phyloP scores from a whole-genome alignment of 148 eudicot genomes.

The Suaeda aralocaspica region DNA sequence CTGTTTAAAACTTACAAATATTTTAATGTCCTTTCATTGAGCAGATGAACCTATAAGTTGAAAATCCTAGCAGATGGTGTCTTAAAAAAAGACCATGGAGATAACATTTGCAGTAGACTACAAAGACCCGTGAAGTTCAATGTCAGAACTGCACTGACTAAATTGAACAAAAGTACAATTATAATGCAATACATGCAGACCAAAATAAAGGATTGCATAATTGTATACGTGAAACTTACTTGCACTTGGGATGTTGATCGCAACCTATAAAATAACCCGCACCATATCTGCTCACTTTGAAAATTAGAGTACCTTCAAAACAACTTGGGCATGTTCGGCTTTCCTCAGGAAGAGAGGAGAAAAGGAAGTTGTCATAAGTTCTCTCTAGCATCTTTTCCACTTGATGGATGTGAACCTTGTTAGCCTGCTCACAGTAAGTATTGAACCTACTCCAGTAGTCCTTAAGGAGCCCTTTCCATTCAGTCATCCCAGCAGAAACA shows the following conservation, averaged over 20 bases:
- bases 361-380: constrained; percentile 67
- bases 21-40: not conserved
- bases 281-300: constrained; percentile 91
- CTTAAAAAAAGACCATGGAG: not conserved
- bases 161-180: not conserved
- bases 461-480: constrained; percentile 87
- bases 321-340: constrained; percentile 89
- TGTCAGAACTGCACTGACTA: not conserved
- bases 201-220: not conserved
- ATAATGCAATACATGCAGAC: not conserved
- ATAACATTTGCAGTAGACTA: not conserved
- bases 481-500: constrained; percentile 88
- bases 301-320: constrained; percentile 63
- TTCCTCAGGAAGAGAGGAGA: constrained; percentile 68
- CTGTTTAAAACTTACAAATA: not conserved
- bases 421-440: constrained; percentile 57
- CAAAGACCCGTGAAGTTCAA: not conserved
- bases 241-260: constrained; percentile 95
- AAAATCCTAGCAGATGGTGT: not conserved
- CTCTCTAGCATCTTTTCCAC: constrained; percentile 98
- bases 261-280: constrained; percentile 95
- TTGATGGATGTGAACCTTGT: constrained; percentile 71
- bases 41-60: not conserved
- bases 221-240: constrained; percentile 65
- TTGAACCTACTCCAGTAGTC: constrained; percentile 96